Evolutionary conservation across 768 basidiomycete species (phyloP).

Genomic region (Fistulinella prunicolor): DNA sequence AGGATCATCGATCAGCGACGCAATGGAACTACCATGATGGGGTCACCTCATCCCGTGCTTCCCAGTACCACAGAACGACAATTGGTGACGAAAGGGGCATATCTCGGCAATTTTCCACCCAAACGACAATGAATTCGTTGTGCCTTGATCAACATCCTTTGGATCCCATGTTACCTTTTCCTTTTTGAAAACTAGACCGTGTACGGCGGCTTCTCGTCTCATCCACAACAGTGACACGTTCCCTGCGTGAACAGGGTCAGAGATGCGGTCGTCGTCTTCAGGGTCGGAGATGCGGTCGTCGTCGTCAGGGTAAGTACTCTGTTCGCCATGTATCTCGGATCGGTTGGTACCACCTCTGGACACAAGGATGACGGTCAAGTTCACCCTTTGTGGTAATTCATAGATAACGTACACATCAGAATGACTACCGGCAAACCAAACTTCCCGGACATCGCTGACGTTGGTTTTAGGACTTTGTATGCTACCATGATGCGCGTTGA

Average conservation of each 20-base stretch:
- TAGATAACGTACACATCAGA: slow-evolving; percentile 6
- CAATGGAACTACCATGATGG: background rate
- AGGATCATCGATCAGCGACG: background rate
- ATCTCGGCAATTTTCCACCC: background rate
- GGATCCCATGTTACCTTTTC: slow-evolving; percentile 1
- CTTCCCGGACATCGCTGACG: slow-evolving; percentile 7
- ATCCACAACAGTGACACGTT: slow-evolving; percentile 11
- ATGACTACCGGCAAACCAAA: slow-evolving; percentile 13
- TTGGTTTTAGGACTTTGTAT: background rate
- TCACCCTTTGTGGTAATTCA: background rate
- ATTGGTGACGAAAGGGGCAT: slow-evolving; percentile 2
- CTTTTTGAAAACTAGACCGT: slow-evolving; percentile 1
- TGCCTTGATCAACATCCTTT: slow-evolving; percentile 5
- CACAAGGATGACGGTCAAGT: background rate
- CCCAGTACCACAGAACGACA: slow-evolving; percentile 9
- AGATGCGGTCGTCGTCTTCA: background rate
- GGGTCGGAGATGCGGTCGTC: background rate
- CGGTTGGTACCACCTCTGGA: slow-evolving; percentile 2
- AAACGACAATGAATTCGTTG: background rate
- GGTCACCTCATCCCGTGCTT: slow-evolving; percentile 4
- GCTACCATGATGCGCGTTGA: background rate
- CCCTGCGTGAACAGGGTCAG: slow-evolving; percentile 2
- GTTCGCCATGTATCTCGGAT: too few relatives aligned
- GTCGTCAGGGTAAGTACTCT: too few relatives aligned
- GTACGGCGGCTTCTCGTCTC: slow-evolving; percentile 2